A percentile compares a stretch with the other conserved stretches of the same genome.
These are phyloP conservation scores for Starmerella stigmatis DNA, from an alignment of 805 yeast genomes.

Conservation along the genomic window DNA sequence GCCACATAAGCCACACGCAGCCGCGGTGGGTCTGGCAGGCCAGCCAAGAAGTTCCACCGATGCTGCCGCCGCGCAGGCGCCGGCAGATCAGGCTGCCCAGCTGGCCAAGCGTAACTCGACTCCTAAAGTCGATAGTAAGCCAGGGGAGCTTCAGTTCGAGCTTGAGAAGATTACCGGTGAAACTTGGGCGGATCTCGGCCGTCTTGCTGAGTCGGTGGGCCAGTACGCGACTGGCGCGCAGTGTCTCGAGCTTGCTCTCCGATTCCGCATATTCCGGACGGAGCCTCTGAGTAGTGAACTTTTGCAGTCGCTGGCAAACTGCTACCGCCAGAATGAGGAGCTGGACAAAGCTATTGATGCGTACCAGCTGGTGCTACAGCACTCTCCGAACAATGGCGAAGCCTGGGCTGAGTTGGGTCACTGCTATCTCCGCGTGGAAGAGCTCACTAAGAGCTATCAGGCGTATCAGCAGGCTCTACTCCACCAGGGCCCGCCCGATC, in stretches of 20 bases:
- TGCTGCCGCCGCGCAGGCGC: not conserved
- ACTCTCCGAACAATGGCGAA: constrained; percentile 82
- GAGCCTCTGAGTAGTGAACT: constrained; percentile 82
- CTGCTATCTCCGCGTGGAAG: constrained; percentile 94
- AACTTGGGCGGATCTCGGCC: constrained; percentile 84
- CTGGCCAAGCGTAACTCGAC: not conserved
- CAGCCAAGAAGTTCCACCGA: too few relatives aligned
- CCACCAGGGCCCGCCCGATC: constrained; percentile 88
- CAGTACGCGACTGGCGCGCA: constrained; percentile 81
- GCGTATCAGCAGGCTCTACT: constrained; percentile 94
- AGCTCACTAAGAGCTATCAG: constrained; percentile 85
- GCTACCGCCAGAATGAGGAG: constrained; percentile 79
- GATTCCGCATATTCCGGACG: constrained; percentile 77
- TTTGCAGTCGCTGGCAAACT: constrained; percentile 73
- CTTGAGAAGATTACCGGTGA: constrained; percentile 33
- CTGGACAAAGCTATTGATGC: constrained; percentile 91
- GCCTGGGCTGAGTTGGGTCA: constrained; percentile 94
- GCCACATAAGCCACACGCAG: too few relatives aligned
- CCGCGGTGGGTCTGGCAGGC: too few relatives aligned
- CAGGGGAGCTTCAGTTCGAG: not conserved
- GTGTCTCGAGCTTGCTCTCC: constrained; percentile 78
- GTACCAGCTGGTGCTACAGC: constrained; percentile 73
- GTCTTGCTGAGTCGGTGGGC: constrained; percentile 78
- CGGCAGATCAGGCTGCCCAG: not conserved
- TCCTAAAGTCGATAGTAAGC: not conserved